Base-by-base conservation (phyloP, 768 basidiomycete species). In the Multifurca ochricompacta region DNA sequence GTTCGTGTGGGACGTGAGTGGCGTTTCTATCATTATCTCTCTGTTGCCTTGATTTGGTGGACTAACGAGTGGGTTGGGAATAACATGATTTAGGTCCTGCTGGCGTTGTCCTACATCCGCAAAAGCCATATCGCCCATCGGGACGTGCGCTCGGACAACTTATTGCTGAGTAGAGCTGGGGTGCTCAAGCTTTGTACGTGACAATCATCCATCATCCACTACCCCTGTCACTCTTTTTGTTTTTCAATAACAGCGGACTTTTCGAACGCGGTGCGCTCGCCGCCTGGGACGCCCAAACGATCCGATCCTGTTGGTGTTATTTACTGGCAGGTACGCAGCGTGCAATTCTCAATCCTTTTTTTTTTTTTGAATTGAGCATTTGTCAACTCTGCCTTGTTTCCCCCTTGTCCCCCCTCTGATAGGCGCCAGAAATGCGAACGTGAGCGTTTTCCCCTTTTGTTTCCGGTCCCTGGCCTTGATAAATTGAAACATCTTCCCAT, bases 131-230 rank as follows among this genome's bases (percentile, higher is more conserved):
- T 92, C 40, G 88, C 85, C 2, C 90, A 92, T 68, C 79, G 90
- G 28, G 90, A 92, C 67, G 74, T 92, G 43, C 81, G 90, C 21
- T 88, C 87, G 10, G 90, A 92, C 65, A 92, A 92, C 66, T 59
- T 91, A 49, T 70, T 92, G 36, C 70, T 92, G 51, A 87, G 87
- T 50, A 73, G 70, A 40, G 68, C 76, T 8, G 89, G 89, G 1
- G 66, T 87, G 7, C 72, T 91, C 56, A 91, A 91, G 68, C 72
- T 92, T 13, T 79, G 87, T 88, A 16, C 25, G 56, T 51, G 58
- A 51, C 19, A 39, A 9, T n/a, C n/a, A n/a, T n/a, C n/a, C 11
- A 35, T 39, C 31, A 44, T 34, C 10, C 1, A 37, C 14, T 35
- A 5, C 13, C 21, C 6, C 25, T 19, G 2, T 50, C 5, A 43